Base-by-base conservation (phyloP, 2,329 filamentous ascomycete genomes). In the Claviceps cyperi region DNA sequence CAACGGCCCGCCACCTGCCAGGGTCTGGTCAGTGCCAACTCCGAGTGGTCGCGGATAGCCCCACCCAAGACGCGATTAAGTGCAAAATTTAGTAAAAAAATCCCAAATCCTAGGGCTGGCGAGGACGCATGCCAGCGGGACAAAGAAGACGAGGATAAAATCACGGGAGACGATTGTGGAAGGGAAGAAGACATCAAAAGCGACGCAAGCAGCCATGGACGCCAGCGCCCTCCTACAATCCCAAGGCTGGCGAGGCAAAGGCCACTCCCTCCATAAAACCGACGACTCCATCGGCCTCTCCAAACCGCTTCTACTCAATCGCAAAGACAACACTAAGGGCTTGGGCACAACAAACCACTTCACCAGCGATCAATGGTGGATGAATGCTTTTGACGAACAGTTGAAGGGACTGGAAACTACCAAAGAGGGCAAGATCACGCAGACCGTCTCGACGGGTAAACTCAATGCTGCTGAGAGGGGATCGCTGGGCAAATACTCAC, bases 321-420 rank as follows among this genome's bases (percentile, higher is more conserved):
- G 86, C 59, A 94, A 94, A 67, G 76, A 83, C 58, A 85, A 94
- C 65, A 84, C 77, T 28, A 74, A 86, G 49, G 91, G 91, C 22
- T 72, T 97, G 5, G 91, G 91, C 50, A 81, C 86, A 62, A 88
- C 86, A 64, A 72, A 75, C 51, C 76, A 80, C 54, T 74, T 74
- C 54, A 78, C 76, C 21, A 78, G 74, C 58, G 91, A 96, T 62
- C 89, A 95, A 64, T 98, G 92, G 92, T 98, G 92, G 92, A 75
- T 95, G 67, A 84, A 87, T 52, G 92, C 92, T 11, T 96, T 95
- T 58, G 91, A 97, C 66, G 83, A 89, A 63, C 89, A 90, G 50
- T 71, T 96, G 56, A 85, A 92, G 65, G 85, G 83, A 4, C 75
- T 95, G 49, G 84, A 86, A 62, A 80, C 77, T 1, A 73, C 74